Percentiles rank a stretch among this genome's conserved stretches.
Conservation (phyloP, 2,329 filamentous ascomycete species). For the Colletotrichum truncatum region DNA sequence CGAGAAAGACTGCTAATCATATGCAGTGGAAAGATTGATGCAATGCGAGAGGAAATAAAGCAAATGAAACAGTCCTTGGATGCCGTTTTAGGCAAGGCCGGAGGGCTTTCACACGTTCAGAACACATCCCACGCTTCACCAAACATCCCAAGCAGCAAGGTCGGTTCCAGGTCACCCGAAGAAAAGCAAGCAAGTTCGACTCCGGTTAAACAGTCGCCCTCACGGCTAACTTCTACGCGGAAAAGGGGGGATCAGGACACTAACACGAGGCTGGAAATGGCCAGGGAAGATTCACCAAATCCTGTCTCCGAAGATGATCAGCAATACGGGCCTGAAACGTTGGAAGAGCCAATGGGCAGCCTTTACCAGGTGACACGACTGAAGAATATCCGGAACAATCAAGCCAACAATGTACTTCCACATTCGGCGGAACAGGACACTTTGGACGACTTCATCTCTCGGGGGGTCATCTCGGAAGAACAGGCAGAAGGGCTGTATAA, state of each 20-base stretch:
- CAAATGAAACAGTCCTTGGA: not conserved
- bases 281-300: not conserved
- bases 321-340: not conserved
- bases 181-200: too few species aligned
- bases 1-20: not conserved
- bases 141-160: not conserved
- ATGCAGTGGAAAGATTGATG: not conserved
- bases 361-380: constrained; percentile 64
- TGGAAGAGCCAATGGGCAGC: constrained; percentile 61
- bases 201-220: too few species aligned
- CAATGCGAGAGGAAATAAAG: not conserved
- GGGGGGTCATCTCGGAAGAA: constrained; percentile 52
- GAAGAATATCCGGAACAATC: constrained; percentile 39
- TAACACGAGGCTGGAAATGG: too few species aligned
- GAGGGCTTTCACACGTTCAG: too few species aligned
- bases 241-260: too few species aligned
- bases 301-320: constrained; percentile 33
- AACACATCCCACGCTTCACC: too few species aligned
- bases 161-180: too few species aligned
- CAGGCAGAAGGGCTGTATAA: constrained; percentile 60
- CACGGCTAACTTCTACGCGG: too few species aligned
- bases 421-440: not conserved
- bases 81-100: not conserved
- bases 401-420: constrained; percentile 13
- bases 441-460: constrained; percentile 55